Evolutionary conservation across 202 grass and related monocot genomes (phyloP), one percentile per base, ranked within the genome.

Genomic region (Dendrocalamus latiflorus): DNA sequence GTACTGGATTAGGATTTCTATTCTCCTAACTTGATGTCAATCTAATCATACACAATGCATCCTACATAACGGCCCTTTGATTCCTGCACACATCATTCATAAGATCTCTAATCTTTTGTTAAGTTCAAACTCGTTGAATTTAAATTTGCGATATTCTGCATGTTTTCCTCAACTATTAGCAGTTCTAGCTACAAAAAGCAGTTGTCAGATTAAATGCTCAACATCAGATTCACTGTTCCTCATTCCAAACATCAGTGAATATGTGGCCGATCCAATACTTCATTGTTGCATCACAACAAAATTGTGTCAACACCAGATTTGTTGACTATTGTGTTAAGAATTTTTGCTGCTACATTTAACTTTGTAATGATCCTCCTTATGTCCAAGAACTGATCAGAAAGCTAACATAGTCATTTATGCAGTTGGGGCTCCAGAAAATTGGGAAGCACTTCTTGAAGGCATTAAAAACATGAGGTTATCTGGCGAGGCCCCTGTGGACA

Each of bases 401-500:
- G 62, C 58, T 78, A 68, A 86, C 26, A 14, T 62, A 70, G 6
- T 42, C 18, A 12, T 68, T 83, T 65, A 26, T 89, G 85, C 83
- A 91, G 93, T 49, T 62, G 86, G 44, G 25, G 62, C 89, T 68
- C 93, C 93, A 74, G 87, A 89, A 83, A 93, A 95, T 66, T 95
- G 95, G 93, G 87, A 92, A 84, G 66, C 75, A 79, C 16, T 93
- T 86, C 89, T 95, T 85, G 78, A 65, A 82, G 95, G 95, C 48
- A 98, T 98, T 74, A 95, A 86, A 87, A 90, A 81, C 86, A 98
- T 98, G 85, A 90, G 95, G 69, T 83, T 85, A 61, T 91, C 91
- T 65, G 91, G 85, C 26, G 55, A 91, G 79, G 93, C 95, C 56
- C 95, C 93, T 25, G 95, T 95, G 51, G 95, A 98, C 74, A 91